phyloP scores from a whole-genome alignment of 192 early-diverging fungal species.

The Pecoramyces ruminantium region DNA sequence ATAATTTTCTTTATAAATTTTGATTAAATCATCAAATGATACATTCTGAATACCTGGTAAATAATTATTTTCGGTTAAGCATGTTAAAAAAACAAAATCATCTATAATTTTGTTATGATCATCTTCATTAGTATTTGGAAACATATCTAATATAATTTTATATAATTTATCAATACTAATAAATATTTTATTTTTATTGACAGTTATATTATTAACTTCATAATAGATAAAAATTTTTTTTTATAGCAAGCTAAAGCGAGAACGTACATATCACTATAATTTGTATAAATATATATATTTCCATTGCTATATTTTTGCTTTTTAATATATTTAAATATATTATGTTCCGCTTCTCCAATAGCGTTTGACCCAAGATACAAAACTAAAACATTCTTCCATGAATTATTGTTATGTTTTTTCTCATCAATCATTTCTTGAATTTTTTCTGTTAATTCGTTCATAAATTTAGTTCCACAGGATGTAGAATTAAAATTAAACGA shows the following conservation, averaged over 20 bases:
- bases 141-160: not conserved
- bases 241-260: not conserved
- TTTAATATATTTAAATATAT: not conserved
- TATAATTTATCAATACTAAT: not conserved
- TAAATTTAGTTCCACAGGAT: not conserved
- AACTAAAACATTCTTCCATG: not conserved
- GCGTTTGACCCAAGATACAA: not conserved
- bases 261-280: not conserved
- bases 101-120: not conserved
- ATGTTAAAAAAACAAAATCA: not conserved
- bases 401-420: not conserved
- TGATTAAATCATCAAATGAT: not conserved
- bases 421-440: not conserved
- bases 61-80: not conserved
- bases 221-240: not conserved
- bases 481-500: not conserved
- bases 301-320: not conserved
- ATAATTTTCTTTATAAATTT: not conserved
- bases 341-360: not conserved
- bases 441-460: not conserved
- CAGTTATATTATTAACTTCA: not conserved
- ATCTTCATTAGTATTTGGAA: not conserved
- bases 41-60: not conserved
- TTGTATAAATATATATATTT: not conserved
- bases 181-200: too few species aligned